Evolutionary conservation across 78 protist species (phyloP), one percentile per base, ranked within the genome.

Genomic region (Polysphondylium violaceum): DNA sequence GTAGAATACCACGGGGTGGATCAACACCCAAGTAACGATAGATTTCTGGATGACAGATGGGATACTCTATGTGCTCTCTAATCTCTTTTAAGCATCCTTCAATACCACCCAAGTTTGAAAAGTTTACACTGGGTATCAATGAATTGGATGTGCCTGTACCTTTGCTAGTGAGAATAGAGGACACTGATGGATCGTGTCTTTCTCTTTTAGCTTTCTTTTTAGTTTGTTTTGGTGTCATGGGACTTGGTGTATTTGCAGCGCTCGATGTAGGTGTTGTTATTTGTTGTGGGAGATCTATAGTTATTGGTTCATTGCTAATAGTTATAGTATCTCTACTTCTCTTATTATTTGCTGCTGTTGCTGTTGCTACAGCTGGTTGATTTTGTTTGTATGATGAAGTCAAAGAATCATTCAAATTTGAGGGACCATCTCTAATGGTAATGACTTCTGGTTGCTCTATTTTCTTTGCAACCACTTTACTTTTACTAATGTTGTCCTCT

Each of bases 21-120:
- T 92, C 77, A 25, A 97, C 99, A 17, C 98, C 98, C 29, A 97
- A 87, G 44, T 94, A 95, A 27, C 72, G 44, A 56, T 88, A 97
- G 25, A 97, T 68, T 31, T 96, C 98, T 23, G 99, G 98, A 76
- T 96, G 97, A 36, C 86, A 55, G 1, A 97, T 78, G 27, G 99
- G 99, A 72, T 77, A 94, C 51, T 96, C 97, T 29, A 97, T 88
- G 21, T 96, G 97, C 76, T 97, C 97, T 33, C 93, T 74, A 38
- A 97, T 71, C n/a, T 92, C 92, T 51, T 93, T 88, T 33, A 97
- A 44, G n/a, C 36, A 33, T 3, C n/a, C 31, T 25, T 95, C 97
- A 7, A 95, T 21, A 17, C 98, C 98, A 69, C 98, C 98, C 9
- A 96, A 21, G 56, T 95, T 94, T 16, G 89, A 87, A 40, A 93